A percentile compares a stretch with the other conserved stretches of the same genome.
These are phyloP conservation scores for Cytospora chrysosperma DNA, from an alignment of 2,329 filamentous ascomycete genomes.

Conservation along the genomic window DNA sequence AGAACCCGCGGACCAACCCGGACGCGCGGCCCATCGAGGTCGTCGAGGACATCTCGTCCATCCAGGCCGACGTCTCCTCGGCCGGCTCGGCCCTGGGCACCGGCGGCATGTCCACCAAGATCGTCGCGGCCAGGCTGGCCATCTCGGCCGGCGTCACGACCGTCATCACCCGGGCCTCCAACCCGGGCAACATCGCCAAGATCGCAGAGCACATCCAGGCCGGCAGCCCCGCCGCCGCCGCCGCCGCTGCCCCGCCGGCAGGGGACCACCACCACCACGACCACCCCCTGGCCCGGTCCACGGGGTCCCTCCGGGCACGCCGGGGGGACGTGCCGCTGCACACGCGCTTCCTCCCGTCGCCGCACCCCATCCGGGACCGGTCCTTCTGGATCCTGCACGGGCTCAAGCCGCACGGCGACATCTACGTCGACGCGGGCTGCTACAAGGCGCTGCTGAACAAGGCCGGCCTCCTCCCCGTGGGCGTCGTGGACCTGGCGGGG, in stretches of 20 bases:
- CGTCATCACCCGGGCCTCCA: conserved; percentile 91
- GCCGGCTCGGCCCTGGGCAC: conserved; percentile 88
- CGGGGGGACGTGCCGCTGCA: conserved; percentile 66
- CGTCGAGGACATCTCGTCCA: conserved; percentile 79
- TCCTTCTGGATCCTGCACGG: conserved; percentile 98
- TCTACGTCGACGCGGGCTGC: conserved; percentile 92
- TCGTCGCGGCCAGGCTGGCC: conserved; percentile 85
- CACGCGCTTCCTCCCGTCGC: conserved; percentile 86
- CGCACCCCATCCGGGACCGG: conserved; percentile 82
- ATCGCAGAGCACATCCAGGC: conserved; percentile 81
- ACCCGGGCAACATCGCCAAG: conserved; percentile 83
- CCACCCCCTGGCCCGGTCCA: conserved; percentile 40
- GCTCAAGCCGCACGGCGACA: conserved; percentile 80
- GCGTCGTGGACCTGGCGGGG: conserved; percentile 87
- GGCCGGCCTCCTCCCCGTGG: conserved; percentile 83
- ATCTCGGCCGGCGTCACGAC: conserved; percentile 95
- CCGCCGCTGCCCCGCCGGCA: conserved; percentile 31
- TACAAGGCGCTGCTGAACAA: conserved; percentile 77
- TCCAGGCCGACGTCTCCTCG: conserved; percentile 86
- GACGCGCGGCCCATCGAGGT: conserved; percentile 89
- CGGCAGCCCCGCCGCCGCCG: conserved; percentile 45
- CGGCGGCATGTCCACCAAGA: conserved; percentile 97
- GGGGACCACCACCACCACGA: conserved; percentile 25
- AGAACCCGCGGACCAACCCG: conserved; percentile 82
- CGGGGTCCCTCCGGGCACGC: conserved; percentile 39